Evolutionary conservation across 73 alveolate species (phyloP).

Genomic region (Diophrys appendiculata): DNA sequence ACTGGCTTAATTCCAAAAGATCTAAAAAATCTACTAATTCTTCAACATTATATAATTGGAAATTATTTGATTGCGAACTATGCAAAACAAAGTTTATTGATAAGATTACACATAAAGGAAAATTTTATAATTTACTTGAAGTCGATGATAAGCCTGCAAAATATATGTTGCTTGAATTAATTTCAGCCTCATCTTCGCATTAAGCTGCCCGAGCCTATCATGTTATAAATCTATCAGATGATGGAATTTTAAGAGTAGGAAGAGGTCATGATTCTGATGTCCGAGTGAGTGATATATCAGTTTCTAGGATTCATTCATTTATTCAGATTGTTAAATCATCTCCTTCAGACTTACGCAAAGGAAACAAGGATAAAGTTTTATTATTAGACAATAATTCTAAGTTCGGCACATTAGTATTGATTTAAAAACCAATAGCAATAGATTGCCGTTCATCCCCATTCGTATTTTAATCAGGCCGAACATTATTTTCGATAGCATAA

Average conservation of each 20-base stretch:
- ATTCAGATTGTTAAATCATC: too few species aligned
- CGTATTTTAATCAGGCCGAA: neutral
- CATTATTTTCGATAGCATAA: neutral
- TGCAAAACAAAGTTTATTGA: neutral
- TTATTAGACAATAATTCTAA: constrained; percentile 65
- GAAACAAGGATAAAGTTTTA: constrained; percentile 20
- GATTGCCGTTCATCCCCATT: neutral
- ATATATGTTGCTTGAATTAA: neutral
- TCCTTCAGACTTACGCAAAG: too few species aligned
- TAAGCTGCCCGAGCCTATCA: neutral
- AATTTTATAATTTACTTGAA: neutral
- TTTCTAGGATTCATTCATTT: constrained; percentile 68
- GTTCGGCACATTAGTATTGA: constrained; percentile 71
- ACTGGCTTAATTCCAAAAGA: constrained; percentile 59
- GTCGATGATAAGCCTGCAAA: neutral
- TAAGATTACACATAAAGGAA: neutral
- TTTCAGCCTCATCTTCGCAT: neutral
- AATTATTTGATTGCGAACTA: neutral
- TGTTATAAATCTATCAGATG: neutral
- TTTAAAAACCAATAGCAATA: constrained; percentile 23
- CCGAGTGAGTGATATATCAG: constrained; percentile 69
- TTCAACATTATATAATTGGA: neutral
- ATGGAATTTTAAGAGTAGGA: constrained; percentile 50
- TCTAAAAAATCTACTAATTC: neutral
- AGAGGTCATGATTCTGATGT: constrained; percentile 77